These are phyloP conservation scores for Bipolaris zeicola DNA, from an alignment of 2,329 filamentous ascomycete genomes.

Conservation along the genomic window DNA sequence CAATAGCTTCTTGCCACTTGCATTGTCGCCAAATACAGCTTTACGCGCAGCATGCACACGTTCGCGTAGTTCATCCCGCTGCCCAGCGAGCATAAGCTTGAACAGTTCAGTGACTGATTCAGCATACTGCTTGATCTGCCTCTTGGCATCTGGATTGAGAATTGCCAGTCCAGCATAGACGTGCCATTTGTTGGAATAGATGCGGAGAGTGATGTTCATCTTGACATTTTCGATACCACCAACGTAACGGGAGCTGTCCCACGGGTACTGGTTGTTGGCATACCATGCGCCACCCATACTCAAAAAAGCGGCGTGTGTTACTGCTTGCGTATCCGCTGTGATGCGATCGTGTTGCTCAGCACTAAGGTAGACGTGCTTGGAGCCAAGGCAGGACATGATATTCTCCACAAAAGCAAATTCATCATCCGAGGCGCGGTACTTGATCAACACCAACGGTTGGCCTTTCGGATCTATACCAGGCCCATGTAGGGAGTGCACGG, in stretches of 20 bases:
- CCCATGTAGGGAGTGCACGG: conserved; percentile 94
- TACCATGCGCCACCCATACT: conserved; percentile 98
- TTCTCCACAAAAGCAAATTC: conserved; percentile 79
- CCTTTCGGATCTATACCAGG: conserved; percentile 85
- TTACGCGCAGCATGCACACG: conserved; percentile 82
- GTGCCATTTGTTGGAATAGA: conserved; percentile 99
- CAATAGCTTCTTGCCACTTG: conserved; percentile 70
- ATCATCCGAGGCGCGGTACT: conserved; percentile 81
- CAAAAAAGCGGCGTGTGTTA: conserved; percentile 95
- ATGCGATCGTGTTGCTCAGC: conserved; percentile 92
- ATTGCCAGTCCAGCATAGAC: conserved; percentile 98
- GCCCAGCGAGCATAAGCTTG: conserved; percentile 93
- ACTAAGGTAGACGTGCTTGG: conserved; percentile 85
- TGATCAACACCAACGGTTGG: conserved; percentile 91
- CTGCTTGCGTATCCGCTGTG: conserved; percentile 96
- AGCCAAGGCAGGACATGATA: conserved; percentile 81
- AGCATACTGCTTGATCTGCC: conserved; percentile 94
- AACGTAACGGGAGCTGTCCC: conserved; percentile 94
- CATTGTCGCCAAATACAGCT: conserved; percentile 64
- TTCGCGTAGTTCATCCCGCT: conserved; percentile 72
- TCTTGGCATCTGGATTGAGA: conserved; percentile 87
- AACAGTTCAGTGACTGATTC: conserved; percentile 90
- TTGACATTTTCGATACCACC: conserved; percentile 99
- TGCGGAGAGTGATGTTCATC: conserved; percentile 95
- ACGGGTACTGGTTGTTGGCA: conserved; percentile 92